Conservation (phyloP, 2,329 filamentous ascomycete species). For the Aaosphaeria pasadenensis region DNA sequence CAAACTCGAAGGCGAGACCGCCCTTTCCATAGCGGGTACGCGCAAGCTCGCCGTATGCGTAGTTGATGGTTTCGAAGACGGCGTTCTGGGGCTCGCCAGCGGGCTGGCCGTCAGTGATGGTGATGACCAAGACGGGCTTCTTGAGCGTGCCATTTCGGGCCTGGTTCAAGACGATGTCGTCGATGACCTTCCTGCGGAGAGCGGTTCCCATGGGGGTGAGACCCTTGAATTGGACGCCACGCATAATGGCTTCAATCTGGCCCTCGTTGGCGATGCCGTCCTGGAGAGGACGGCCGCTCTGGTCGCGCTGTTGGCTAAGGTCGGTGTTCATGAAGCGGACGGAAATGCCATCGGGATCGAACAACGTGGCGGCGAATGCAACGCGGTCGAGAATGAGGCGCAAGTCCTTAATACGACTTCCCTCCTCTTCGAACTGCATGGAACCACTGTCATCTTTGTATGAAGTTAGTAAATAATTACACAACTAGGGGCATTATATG, state of each 20-base stretch:
- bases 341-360: constrained; percentile 66
- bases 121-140: constrained; percentile 65
- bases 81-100: constrained; percentile 58
- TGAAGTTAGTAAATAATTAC: constrained; percentile 7
- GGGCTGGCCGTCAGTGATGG: constrained; percentile 65
- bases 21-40: constrained; percentile 50
- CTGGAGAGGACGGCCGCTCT: constrained; percentile 36
- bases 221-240: constrained; percentile 60
- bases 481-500: neutral
- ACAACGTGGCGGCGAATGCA: constrained; percentile 64
- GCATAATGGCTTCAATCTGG: constrained; percentile 58
- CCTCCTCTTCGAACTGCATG: constrained; percentile 66
- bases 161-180: constrained; percentile 56
- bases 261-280: constrained; percentile 57
- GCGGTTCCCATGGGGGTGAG: constrained; percentile 65
- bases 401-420: constrained; percentile 64
- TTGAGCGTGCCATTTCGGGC: constrained; percentile 53
- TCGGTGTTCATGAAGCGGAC: constrained; percentile 69
- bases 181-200: constrained; percentile 61
- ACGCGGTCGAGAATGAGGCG: constrained; percentile 62
- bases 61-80: constrained; percentile 57
- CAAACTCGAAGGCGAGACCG: constrained; percentile 65
- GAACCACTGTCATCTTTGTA: constrained; percentile 62
- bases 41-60: constrained; percentile 51
- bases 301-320: constrained; percentile 26